Percentiles rank a stretch among this genome's conserved stretches.
Conservation (phyloP, 1,284 basidiomycete species). For the Trametes versicolor region DNA sequence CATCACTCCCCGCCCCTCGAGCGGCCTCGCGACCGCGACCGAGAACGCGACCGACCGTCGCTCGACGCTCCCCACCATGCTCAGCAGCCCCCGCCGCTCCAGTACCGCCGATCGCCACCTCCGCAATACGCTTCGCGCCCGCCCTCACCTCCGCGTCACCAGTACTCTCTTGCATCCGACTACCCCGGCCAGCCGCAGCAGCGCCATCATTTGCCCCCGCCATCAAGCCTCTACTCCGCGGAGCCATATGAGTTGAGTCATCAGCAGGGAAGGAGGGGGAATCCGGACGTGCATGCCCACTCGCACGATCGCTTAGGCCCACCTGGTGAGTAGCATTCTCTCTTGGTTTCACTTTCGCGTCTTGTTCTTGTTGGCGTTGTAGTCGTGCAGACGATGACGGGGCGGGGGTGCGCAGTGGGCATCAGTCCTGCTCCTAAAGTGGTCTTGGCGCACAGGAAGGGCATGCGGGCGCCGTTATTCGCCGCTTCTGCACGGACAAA, state of each 20-base stretch:
- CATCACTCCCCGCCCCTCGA: slow-evolving; percentile 38
- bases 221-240: slow-evolving; percentile 31
- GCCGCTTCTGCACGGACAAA: slow-evolving; percentile 20
- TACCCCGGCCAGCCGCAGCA: slow-evolving; percentile 23
- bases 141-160: slow-evolving; percentile 37
- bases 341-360: slow-evolving; percentile 17
- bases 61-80: slow-evolving; percentile 27
- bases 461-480: slow-evolving; percentile 6
- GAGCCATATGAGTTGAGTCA: slow-evolving; percentile 39
- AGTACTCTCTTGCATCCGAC: slow-evolving; percentile 28
- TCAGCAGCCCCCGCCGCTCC: slow-evolving; percentile 28
- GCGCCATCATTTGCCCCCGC: slow-evolving; percentile 36
- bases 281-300: slow-evolving; percentile 32
- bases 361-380: slow-evolving; percentile 19
- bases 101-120: slow-evolving; percentile 36
- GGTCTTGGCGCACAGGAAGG: slow-evolving; percentile 7
- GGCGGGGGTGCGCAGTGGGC: not conserved
- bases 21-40: slow-evolving; percentile 34
- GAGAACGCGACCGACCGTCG: slow-evolving; percentile 35
- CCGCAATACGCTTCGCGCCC: slow-evolving; percentile 32
- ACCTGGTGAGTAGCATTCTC: slow-evolving; percentile 34
- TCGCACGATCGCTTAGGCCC: slow-evolving; percentile 37
- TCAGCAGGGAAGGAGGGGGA: slow-evolving; percentile 28
- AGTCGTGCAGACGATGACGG: not conserved
- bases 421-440: not conserved